Evolutionary conservation across 1,139 yeast genomes (phyloP).

Genomic region (Blastobotrys proliferans): DNA sequence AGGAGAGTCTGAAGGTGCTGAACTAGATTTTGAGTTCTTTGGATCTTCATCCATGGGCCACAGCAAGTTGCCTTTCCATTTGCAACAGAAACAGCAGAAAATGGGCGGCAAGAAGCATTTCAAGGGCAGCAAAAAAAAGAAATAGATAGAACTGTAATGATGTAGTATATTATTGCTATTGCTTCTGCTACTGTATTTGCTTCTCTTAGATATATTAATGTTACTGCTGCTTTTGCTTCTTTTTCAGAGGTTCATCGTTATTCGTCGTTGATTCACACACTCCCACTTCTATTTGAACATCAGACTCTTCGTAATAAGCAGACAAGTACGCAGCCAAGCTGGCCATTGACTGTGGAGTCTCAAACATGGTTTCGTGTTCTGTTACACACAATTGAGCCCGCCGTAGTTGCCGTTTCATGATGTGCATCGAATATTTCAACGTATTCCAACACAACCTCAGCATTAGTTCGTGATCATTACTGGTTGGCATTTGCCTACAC

Average conservation of each 20-base stretch:
- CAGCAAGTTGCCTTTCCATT: constrained; percentile 69
- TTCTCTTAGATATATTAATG: neutral
- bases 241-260: neutral
- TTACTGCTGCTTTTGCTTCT: neutral
- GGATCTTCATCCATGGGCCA: constrained; percentile 61
- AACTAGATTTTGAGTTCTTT: constrained; percentile 81
- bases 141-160: neutral
- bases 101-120: constrained; percentile 63
- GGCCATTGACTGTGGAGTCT: neutral
- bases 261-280: neutral
- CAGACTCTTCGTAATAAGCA: neutral
- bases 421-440: constrained; percentile 11
- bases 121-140: constrained; percentile 68
- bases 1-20: constrained; percentile 41
- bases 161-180: neutral
- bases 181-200: neutral
- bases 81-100: constrained; percentile 29
- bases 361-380: constrained; percentile 8
- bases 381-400: constrained; percentile 10
- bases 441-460: constrained; percentile 11
- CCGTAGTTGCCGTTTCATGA: constrained; percentile 10
- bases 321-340: constrained; percentile 4
- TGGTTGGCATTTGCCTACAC: constrained; percentile 7
- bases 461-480: constrained; percentile 6
- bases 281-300: too few relatives aligned